Base-by-base conservation (phyloP, 345 rosid genomes). In the Geranium brycei region DNA sequence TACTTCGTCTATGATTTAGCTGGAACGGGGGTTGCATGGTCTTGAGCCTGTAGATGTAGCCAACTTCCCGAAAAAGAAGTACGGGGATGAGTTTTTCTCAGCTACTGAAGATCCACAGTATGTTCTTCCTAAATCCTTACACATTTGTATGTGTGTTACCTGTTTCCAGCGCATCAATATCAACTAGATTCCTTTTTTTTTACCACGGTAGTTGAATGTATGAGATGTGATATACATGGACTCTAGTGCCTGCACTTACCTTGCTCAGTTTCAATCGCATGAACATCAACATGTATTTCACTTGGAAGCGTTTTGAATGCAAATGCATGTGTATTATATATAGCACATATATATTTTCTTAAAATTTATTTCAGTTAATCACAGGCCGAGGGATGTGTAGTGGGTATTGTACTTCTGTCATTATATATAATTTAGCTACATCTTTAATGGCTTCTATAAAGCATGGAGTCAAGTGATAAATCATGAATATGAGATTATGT, bases 11-110 rank as follows among this genome's bases (percentile, higher is more conserved):
- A 35, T 35, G 41, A 35, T 35, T 32, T 35, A 87, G 95, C 75
- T 85, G 69, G 95, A 87, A 71, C 75, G 91, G 61, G 89, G 91
- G 30, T 71, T 76, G 18, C 85, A 77, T 57, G 95, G 95, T 64
- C 77, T 85, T 51, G 89, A 87, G 79, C 83, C 91, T 41, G 71
- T 80, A 60, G 73, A 74, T 41, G 69, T 87, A 57, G 86, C 87
- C 56, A 87, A 79, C 58, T 85, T 87, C 69, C 95, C 91, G 0
- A 79, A 78, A 17, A 85, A 79, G 81, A 83, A 77, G 71, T 85
- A 75, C 78, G 72, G 75, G 56, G 78, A 83, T 41, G 80, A 80
- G 68, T 73, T 73, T 68, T 87, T 85, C 72, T 72, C 74, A 4
- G 79, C 74, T 60, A 60, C 76, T 51, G 87, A 82, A 75, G 83